Evolutionary conservation across 148 eudicot species (phyloP).

Genomic region (Fagopyrum tataricum): DNA sequence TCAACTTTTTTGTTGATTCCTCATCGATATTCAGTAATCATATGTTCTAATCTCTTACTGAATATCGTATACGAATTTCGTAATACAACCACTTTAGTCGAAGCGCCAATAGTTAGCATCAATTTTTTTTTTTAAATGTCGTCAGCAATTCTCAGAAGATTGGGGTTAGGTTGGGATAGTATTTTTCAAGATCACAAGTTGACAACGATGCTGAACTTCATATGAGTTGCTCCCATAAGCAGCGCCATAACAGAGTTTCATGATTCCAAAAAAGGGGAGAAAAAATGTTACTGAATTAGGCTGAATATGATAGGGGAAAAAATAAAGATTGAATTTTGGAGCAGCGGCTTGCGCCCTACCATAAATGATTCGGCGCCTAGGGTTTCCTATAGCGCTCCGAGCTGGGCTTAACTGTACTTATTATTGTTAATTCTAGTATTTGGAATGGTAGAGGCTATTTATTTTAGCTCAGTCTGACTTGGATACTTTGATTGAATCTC

Average conservation of each 20-base stretch:
- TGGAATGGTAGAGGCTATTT: neutral
- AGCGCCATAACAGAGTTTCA: neutral
- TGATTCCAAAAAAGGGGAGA: neutral
- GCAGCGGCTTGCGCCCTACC: too few relatives aligned
- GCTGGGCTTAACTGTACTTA: too few relatives aligned
- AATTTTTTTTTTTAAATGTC: neutral
- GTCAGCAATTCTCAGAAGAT: neutral
- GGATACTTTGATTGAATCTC: neutral
- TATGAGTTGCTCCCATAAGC: neutral
- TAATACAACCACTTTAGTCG: neutral
- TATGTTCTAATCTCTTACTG: neutral
- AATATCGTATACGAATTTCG: neutral
- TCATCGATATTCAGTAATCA: neutral
- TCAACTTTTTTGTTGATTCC: neutral
- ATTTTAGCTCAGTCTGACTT: neutral
- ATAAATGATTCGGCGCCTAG: too few relatives aligned
- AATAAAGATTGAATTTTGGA: too few relatives aligned
- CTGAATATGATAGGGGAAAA: too few relatives aligned
- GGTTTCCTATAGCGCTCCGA: too few relatives aligned
- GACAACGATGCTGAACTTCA: neutral
- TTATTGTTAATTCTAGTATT: neutral
- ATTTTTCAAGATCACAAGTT: neutral
- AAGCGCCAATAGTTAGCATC: neutral
- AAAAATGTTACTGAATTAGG: neutral
- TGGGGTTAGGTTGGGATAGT: neutral